These are phyloP conservation scores for Coemansia sp. DNA, from an alignment of 192 early-diverging fungal genomes.

Conservation along the genomic window DNA sequence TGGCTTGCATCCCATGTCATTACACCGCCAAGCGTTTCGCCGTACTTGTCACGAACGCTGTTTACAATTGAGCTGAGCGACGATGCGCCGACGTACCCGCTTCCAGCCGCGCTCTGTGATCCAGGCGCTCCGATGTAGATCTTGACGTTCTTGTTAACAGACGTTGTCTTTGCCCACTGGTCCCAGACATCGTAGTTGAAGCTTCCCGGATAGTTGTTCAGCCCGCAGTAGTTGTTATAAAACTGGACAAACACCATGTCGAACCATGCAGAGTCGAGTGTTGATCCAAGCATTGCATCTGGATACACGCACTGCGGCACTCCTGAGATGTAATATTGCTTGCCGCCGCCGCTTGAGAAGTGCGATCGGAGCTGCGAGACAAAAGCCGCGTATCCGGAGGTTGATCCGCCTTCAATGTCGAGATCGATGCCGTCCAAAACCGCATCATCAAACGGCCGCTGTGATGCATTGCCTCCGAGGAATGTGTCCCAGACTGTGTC, in stretches of 20 bases:
- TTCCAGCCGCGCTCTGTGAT: conserved; percentile 57
- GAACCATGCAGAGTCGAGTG: conserved; percentile 63
- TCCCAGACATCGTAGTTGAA: conserved; percentile 68
- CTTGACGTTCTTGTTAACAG: conserved; percentile 62
- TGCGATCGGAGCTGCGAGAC: conserved; percentile 51
- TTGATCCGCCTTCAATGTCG: conserved; percentile 61
- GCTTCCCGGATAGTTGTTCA: conserved; percentile 48
- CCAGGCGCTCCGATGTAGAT: conserved; percentile 63
- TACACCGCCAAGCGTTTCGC: conserved; percentile 65
- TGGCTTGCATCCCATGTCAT: conserved; percentile 67
- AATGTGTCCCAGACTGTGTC: conserved; percentile 64
- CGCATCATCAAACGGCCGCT: conserved; percentile 64
- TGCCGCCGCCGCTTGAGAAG: conserved; percentile 48
- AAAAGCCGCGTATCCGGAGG: conserved; percentile 57
- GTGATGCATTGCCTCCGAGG: conserved; percentile 59
- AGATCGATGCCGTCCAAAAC: conserved; percentile 66
- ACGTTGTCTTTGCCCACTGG: conserved; percentile 60
- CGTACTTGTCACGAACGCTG: conserved; percentile 38
- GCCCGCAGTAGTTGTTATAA: conserved; percentile 70
- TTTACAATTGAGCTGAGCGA: conserved; percentile 47
- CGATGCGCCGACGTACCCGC: conserved; percentile 55
- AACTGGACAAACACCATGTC: conserved; percentile 70
- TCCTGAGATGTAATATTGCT: conserved; percentile 60
- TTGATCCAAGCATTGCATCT: conserved; percentile 59
- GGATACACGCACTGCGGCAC: conserved; percentile 69